phyloP scores from a whole-genome alignment of 169 alveolate genomes.

The Hepatocystis sp. region DNA sequence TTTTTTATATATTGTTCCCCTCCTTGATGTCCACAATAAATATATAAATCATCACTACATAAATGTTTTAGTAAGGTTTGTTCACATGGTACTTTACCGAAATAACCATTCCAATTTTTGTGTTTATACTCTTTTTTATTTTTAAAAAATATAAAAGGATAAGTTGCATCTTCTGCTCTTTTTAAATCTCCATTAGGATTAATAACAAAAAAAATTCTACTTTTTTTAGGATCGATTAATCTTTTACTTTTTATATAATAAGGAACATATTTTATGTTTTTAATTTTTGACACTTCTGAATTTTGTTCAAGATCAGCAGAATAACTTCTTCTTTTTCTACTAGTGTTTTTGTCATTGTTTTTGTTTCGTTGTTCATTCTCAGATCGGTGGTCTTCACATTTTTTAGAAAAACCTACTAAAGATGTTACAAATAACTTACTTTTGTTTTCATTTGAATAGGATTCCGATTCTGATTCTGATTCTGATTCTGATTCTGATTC shows the following conservation, averaged over 20 bases:
- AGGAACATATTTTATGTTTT: slow-evolving; percentile 62
- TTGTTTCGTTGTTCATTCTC: not conserved
- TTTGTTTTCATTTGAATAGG: slow-evolving; percentile 39
- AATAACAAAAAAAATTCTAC: slow-evolving; percentile 72
- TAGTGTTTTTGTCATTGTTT: not conserved
- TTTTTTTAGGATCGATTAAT: slow-evolving; percentile 55
- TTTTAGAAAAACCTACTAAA: too few relatives aligned
- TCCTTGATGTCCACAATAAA: slow-evolving; percentile 86
- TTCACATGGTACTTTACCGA: slow-evolving; percentile 72
- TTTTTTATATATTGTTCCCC: slow-evolving; percentile 80
- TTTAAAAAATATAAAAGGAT: slow-evolving; percentile 69
- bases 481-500: slow-evolving; percentile 26
- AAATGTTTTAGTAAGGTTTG: slow-evolving; percentile 41
- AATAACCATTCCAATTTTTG: slow-evolving; percentile 76
- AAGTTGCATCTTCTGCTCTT: slow-evolving; percentile 74
- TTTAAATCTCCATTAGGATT: slow-evolving; percentile 75
- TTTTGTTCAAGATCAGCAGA: slow-evolving; percentile 38
- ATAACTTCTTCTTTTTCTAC: slow-evolving; percentile 54
- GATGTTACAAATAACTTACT: not conserved
- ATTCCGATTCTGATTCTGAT: slow-evolving; percentile 6
- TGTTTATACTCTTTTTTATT: slow-evolving; percentile 52
- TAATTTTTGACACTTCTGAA: slow-evolving; percentile 15
- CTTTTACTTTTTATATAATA: slow-evolving; percentile 48
- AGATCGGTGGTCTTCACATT: too few relatives aligned
- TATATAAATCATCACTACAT: slow-evolving; percentile 75